These are phyloP conservation scores for Auriscalpium microsporum DNA, from an alignment of 768 basidiomycete species.

Conservation along the genomic window DNA sequence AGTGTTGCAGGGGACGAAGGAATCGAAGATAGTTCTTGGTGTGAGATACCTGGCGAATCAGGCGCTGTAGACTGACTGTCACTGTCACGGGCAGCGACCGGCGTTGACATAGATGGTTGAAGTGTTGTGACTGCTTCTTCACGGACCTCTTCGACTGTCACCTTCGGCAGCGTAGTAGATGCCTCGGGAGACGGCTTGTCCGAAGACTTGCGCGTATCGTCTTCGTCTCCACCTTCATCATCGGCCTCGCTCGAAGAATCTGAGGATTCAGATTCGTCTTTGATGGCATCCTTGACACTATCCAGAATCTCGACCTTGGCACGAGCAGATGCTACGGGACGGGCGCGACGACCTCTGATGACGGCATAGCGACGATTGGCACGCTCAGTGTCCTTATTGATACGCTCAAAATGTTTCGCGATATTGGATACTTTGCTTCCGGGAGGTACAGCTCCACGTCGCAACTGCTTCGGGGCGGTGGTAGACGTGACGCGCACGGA, in stretches of 20 bases:
- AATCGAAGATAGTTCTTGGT: slow-evolving; percentile 27
- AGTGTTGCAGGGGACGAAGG: slow-evolving; percentile 46
- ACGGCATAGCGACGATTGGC: slow-evolving; percentile 76
- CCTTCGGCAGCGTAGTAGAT: slow-evolving; percentile 1
- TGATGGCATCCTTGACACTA: slow-evolving; percentile 85
- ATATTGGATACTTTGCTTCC: slow-evolving; percentile 80
- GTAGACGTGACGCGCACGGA: slow-evolving; percentile 37
- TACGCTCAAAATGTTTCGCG: slow-evolving; percentile 83
- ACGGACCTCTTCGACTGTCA: not conserved
- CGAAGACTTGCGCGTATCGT: slow-evolving; percentile 30
- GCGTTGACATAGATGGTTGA: not conserved
- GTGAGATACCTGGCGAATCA: not conserved
- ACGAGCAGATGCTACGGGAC: slow-evolving; percentile 83
- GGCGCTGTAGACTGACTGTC: not conserved
- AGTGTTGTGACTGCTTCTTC: not conserved
- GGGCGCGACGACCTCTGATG: slow-evolving; percentile 76
- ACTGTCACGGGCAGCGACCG: not conserved
- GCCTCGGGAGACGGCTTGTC: slow-evolving; percentile 21
- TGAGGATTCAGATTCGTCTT: slow-evolving; percentile 69
- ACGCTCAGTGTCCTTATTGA: slow-evolving; percentile 66
- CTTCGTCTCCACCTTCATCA: slow-evolving; percentile 58
- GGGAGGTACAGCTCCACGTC: slow-evolving; percentile 38
- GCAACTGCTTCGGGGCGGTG: slow-evolving; percentile 41
- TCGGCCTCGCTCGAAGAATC: slow-evolving; percentile 61
- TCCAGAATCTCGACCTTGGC: slow-evolving; percentile 85